Evolutionary conservation across 306 rosid genomes (phyloP).

Genomic region (Quercus bicolor): DNA sequence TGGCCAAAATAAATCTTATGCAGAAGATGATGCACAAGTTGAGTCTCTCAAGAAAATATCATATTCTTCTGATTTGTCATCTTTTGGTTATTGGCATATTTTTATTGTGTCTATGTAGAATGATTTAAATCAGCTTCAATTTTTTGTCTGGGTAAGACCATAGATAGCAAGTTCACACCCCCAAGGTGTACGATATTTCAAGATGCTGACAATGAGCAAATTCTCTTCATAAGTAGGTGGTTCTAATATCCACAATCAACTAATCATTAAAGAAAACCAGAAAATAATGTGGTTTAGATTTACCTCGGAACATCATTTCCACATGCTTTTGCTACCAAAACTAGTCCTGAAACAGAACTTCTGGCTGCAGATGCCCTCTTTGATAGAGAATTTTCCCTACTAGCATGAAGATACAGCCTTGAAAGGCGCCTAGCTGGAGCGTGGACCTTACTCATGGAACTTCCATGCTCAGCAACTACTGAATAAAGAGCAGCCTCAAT

Average conservation of each 20-base stretch:
- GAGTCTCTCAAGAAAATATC: slow-evolving; percentile 9
- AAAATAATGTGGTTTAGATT: slow-evolving; percentile 3
- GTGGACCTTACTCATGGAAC: slow-evolving; percentile 92
- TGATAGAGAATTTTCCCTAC: slow-evolving; percentile 55
- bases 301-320: slow-evolving; percentile 99
- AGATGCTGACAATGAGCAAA: neutral
- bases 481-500: slow-evolving; percentile 89
- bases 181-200: neutral
- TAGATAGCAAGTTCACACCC: slow-evolving; percentile 11
- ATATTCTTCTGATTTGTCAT: neutral
- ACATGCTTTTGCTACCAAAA: slow-evolving; percentile 92
- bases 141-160: neutral
- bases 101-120: neutral
- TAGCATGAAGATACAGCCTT: slow-evolving; percentile 84
- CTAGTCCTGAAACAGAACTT: slow-evolving; percentile 90
- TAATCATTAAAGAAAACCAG: slow-evolving; percentile 2
- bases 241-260: neutral
- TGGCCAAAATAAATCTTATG: neutral
- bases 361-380: slow-evolving; percentile 81
- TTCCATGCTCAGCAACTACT: slow-evolving; percentile 96
- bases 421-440: slow-evolving; percentile 98
- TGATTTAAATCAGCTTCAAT: slow-evolving; percentile 5
- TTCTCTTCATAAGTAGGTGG: neutral
- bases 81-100: neutral
- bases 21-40: neutral